Evolutionary conservation across 148 eudicot genomes (phyloP), one percentile per base, ranked within the genome.

Genomic region (Vaccinium macrocarpon): DNA sequence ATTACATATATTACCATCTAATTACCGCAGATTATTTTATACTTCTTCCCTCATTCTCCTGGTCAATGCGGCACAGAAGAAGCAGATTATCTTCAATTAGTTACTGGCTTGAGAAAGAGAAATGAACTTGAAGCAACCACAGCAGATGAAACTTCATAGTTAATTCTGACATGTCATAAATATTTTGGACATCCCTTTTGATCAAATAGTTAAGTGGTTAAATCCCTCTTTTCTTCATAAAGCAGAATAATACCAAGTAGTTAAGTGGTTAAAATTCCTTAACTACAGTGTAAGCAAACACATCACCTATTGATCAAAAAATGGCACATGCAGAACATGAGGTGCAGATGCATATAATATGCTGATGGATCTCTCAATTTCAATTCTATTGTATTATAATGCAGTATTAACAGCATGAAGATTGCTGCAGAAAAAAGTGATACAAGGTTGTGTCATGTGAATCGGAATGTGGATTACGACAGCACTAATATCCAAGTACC

Each of bases 191-290:
- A 14, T 27, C 46, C 53, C 42, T 78, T 16, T 53, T 55, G 12
- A 78, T 78, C 78, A 48, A 76, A 27, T 48, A 75, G 14, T 75
- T 14, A 64, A n/a, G 70, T 64, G 70, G 70, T 59, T 59, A 18
- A 42, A 74, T 6, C 23, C 53, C 46, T 78, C 23, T 78, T 48
- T 48, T 75, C 64, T 25, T 27, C 35, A 13, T 13, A 52, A 3
- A 52, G 38, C 61, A 52, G 59, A n/a, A 77, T 15, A 52, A 23
- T 50, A 48, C 52, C 52, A 76, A 48, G 53, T 75, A 48, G 27
- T 21, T 32, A 23, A n/a, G 70, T n/a, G 70, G 70, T 59, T 19
- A 7, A 48, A 27, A 46, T 48, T 48, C 25, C 53, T 75, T 21
- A 75, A 18, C 78, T 46, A 21, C 9, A 5, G 21, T 8, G 38